A percentile compares a stretch with the other conserved stretches of the same genome.
phyloP scores from a whole-genome alignment of 2,329 filamentous ascomycete species.

The Fusarium caatingaense region DNA sequence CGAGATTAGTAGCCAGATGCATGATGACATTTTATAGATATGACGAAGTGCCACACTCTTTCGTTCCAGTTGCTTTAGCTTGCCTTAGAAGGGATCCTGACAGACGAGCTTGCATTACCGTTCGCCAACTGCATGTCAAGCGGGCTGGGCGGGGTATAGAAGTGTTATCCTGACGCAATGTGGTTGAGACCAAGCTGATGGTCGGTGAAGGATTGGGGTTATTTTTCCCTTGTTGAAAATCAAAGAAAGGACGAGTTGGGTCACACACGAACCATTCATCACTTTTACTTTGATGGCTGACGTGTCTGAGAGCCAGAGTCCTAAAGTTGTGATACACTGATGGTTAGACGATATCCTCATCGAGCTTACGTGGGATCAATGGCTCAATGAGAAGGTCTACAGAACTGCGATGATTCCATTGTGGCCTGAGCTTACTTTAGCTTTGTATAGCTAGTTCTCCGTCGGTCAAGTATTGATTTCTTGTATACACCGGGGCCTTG shows the following conservation, averaged over 20 bases:
- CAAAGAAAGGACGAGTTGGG: slow-evolving; percentile 1
- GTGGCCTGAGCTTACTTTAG: slow-evolving; percentile 13
- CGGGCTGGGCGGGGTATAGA: slow-evolving; percentile 26
- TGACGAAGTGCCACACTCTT: slow-evolving; percentile 30
- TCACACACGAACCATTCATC: slow-evolving; percentile 1
- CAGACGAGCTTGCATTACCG: slow-evolving; percentile 1
- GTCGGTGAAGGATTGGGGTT: slow-evolving; percentile 24
- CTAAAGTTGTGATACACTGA: slow-evolving; percentile 16
- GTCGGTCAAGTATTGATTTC: not conserved
- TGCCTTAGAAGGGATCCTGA: slow-evolving; percentile 8
- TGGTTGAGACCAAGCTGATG: slow-evolving; percentile 11
- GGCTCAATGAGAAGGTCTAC: not conserved
- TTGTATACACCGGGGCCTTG: slow-evolving; percentile 4
- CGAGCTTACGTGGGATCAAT: slow-evolving; percentile 26
- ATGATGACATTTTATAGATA: slow-evolving; percentile 34
- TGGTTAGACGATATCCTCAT: slow-evolving; percentile 18
- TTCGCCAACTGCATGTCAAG: slow-evolving; percentile 31
- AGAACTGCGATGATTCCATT: not conserved
- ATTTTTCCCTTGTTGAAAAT: not conserved
- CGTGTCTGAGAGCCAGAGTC: slow-evolving; percentile 16
- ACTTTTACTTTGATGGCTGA: slow-evolving; percentile 4
- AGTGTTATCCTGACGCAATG: slow-evolving; percentile 32
- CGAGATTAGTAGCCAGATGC: slow-evolving; percentile 9
- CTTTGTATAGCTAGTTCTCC: slow-evolving; percentile 18
- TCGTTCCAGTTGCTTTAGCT: slow-evolving; percentile 26